Evolutionary conservation across 208 protist genomes (phyloP).

Genomic region (Leishmania braziliensis): DNA sequence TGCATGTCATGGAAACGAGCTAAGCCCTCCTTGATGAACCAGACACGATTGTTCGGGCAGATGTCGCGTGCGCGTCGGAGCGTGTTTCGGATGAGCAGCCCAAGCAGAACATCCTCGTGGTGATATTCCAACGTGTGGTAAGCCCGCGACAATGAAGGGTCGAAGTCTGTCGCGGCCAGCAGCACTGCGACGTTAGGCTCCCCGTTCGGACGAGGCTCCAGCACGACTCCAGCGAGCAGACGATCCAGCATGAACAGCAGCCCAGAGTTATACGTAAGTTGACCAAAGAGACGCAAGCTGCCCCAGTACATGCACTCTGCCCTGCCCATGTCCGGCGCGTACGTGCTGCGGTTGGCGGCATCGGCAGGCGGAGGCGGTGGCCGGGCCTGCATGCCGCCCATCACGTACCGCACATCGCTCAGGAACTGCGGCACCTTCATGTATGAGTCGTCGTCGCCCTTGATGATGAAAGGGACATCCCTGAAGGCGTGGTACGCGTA

Average conservation of each 20-base stretch:
- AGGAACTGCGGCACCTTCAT: slow-evolving; percentile 55
- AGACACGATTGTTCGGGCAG: neutral
- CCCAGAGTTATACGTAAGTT: too few species aligned
- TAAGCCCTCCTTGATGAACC: slow-evolving; percentile 2
- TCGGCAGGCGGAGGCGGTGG: too few species aligned
- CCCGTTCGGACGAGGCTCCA: slow-evolving; percentile 1
- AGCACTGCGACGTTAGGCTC: too few species aligned
- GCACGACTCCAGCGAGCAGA: neutral
- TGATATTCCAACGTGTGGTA: neutral
- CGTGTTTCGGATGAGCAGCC: neutral
- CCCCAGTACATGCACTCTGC: slow-evolving; percentile 33
- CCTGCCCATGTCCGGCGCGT: neutral
- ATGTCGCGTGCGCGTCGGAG: neutral
- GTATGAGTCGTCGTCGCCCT: slow-evolving; percentile 59
- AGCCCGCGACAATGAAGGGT: neutral
- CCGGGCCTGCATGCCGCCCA: neutral
- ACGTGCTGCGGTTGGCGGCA: neutral
- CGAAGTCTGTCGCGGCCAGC: too few species aligned
- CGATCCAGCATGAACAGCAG: slow-evolving; percentile 10
- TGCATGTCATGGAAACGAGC: slow-evolving; percentile 22
- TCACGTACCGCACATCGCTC: slow-evolving; percentile 31
- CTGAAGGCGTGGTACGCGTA: slow-evolving; percentile 41
- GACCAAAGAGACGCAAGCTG: neutral
- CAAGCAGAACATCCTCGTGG: slow-evolving; percentile 10
- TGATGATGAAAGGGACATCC: slow-evolving; percentile 39